phyloP scores from a whole-genome alignment of 805 yeast species.

The Ogataea saltuana region DNA sequence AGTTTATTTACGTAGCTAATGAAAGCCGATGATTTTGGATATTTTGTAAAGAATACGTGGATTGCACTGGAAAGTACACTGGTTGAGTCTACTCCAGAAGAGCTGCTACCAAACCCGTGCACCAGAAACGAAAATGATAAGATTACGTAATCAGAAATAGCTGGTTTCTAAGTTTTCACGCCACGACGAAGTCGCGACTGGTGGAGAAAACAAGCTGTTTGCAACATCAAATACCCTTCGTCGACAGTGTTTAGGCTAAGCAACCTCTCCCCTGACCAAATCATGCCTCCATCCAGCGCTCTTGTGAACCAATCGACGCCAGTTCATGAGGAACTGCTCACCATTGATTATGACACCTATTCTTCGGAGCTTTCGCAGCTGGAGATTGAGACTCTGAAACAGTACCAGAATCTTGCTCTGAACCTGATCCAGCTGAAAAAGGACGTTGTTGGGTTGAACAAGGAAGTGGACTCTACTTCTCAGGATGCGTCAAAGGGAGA shows the following conservation, averaged over 20 bases:
- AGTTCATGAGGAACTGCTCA: constrained; percentile 19
- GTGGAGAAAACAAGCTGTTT: background rate
- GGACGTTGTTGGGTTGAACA: constrained; percentile 26
- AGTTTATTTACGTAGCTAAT: too few relatives aligned
- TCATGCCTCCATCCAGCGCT: constrained; percentile 6
- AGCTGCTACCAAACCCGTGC: constrained; percentile 5
- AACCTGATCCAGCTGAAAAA: constrained; percentile 32
- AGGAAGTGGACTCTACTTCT: constrained; percentile 28
- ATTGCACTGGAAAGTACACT: too few relatives aligned
- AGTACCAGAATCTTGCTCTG: constrained; percentile 40
- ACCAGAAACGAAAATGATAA: too few relatives aligned
- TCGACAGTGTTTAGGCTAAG: too few relatives aligned
- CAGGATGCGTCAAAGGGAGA: constrained; percentile 20
- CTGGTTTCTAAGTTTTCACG: background rate
- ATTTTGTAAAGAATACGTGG: too few relatives aligned
- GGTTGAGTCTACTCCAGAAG: background rate
- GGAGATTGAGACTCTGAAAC: constrained; percentile 39
- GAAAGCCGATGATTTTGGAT: too few relatives aligned
- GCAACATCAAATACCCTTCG: too few relatives aligned
- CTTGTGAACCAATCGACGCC: constrained; percentile 3
- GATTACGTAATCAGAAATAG: too few relatives aligned
- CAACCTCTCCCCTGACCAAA: too few relatives aligned
- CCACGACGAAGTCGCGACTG: background rate
- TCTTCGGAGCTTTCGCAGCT: constrained; percentile 34
- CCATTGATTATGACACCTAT: constrained; percentile 29